Evolutionary conservation across 2,329 filamentous ascomycete genomes (phyloP).

Genomic region (Apiospora aurea): DNA sequence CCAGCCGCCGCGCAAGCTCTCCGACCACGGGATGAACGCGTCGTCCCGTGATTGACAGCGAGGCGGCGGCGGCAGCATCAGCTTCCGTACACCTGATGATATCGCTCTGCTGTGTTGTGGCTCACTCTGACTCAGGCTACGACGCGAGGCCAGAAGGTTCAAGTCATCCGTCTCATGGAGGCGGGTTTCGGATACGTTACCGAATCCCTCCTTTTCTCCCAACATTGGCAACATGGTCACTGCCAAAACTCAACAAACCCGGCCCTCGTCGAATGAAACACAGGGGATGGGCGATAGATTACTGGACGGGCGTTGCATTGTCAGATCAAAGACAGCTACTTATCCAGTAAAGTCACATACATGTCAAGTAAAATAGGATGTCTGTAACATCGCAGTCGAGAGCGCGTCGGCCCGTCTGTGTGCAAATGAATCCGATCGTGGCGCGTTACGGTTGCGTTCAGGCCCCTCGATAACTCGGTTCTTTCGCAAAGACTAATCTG

Average conservation of each 20-base stretch:
- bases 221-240: neutral
- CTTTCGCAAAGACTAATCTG: neutral
- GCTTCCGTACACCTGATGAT: neutral
- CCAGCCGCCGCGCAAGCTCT: neutral
- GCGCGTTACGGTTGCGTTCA: neutral
- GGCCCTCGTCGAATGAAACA: neutral
- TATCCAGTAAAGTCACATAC: neutral
- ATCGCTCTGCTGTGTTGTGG: neutral
- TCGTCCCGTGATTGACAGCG: neutral
- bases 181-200: neutral
- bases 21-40: neutral
- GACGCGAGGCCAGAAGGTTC: neutral
- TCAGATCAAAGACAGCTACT: neutral
- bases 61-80: neutral
- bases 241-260: neutral
- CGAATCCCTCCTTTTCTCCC: neutral
- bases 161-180: conserved; percentile 6
- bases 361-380: neutral
- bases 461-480: neutral
- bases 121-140: neutral
- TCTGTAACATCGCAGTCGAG: neutral
- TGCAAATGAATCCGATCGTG: neutral
- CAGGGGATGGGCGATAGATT: neutral
- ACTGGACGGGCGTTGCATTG: neutral
- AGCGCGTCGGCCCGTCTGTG: neutral